Conservation (phyloP, 352 stramenopile species). For the Halophytophthora polymorphica region DNA sequence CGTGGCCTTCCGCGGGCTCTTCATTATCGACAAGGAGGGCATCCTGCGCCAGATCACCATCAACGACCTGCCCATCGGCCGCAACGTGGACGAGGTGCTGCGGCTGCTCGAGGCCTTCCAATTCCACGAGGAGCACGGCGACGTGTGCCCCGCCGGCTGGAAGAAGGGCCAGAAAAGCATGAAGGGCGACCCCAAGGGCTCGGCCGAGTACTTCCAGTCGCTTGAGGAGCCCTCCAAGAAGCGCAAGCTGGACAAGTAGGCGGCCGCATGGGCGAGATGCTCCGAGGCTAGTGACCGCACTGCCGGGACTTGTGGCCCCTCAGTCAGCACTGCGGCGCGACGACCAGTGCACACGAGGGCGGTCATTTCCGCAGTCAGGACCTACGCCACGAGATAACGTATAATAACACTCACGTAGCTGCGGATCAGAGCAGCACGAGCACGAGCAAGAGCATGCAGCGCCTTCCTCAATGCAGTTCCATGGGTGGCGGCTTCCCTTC, state of each 20-base stretch:
- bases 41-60: conserved; percentile 83
- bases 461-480: too few relatives aligned
- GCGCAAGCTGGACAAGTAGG: conserved; percentile 26
- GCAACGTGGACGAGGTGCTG: conserved; percentile 89
- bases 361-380: too few relatives aligned
- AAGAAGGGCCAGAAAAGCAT: conserved; percentile 88
- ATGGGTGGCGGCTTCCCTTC: too few relatives aligned
- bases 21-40: conserved; percentile 90
- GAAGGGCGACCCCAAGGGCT: conserved; percentile 76
- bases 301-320: too few relatives aligned
- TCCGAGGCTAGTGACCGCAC: neutral
- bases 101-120: conserved; percentile 92
- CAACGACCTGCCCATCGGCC: conserved; percentile 86
- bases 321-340: too few relatives aligned
- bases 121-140: conserved; percentile 89
- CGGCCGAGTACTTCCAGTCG: conserved; percentile 74
- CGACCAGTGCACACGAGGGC: too few relatives aligned
- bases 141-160: conserved; percentile 90
- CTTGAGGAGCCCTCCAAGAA: conserved; percentile 30
- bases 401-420: neutral
- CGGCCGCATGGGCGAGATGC: neutral
- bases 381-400: neutral
- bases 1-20: conserved; percentile 83
- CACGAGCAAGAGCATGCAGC: too few relatives aligned
- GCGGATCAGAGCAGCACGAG: neutral